phyloP scores from a whole-genome alignment of 257 asterid species.

The Solanum neorickii region DNA sequence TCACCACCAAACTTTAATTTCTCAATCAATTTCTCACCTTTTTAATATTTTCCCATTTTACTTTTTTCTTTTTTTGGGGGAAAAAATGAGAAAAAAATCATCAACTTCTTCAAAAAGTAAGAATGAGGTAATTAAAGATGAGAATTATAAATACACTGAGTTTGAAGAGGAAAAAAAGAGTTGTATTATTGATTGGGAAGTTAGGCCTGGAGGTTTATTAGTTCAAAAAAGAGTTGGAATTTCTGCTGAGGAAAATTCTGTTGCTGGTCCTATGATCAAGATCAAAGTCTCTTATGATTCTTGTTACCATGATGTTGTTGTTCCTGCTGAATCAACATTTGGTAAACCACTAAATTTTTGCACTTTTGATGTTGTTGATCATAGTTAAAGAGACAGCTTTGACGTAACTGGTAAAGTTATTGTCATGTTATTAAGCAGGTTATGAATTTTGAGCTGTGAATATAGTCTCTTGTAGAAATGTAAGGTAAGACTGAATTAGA shows the following conservation, averaged over 20 bases:
- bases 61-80: neutral
- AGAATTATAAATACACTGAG: neutral
- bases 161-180: neutral
- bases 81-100: conserved; percentile 8
- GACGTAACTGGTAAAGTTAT: neutral
- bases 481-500: neutral
- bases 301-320: conserved; percentile 6
- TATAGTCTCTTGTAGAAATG: neutral
- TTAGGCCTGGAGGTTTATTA: conserved; percentile 22
- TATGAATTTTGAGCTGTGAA: neutral
- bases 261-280: conserved; percentile 15
- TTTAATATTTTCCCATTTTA: neutral
- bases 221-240: conserved; percentile 14
- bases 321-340: conserved; percentile 18
- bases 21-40: conserved; percentile 1
- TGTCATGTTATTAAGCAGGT: neutral
- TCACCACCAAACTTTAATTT: conserved; percentile 9
- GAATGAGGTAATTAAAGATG: neutral
- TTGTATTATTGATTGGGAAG: conserved; percentile 17
- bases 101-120: conserved; percentile 5
- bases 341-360: conserved; percentile 3
- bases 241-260: neutral
- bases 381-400: neutral
- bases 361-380: neutral
- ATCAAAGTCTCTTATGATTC: conserved; percentile 17